These are phyloP conservation scores for Mycena vulgaris DNA, from an alignment of 768 basidiomycete species.

Conservation along the genomic window DNA sequence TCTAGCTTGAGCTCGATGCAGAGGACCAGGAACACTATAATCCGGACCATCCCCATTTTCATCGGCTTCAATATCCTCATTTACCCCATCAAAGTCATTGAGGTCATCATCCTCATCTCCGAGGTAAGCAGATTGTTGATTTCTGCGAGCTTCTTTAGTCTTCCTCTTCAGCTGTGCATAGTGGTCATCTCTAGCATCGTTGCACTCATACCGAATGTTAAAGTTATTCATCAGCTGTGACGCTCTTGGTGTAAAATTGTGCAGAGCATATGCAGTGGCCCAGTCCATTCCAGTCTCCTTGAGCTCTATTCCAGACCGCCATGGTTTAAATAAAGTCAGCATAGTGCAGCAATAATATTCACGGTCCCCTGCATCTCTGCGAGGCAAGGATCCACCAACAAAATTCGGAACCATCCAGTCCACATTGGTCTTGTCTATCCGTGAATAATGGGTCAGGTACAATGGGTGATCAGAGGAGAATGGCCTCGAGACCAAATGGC, in stretches of 20 bases:
- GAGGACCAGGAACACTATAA: too few species aligned
- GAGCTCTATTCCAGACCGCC: slow-evolving; percentile 33
- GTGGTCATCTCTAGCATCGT: slow-evolving; percentile 48
- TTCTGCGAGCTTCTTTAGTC: neutral
- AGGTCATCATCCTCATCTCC: neutral
- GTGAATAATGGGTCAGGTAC: neutral
- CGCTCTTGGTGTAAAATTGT: neutral
- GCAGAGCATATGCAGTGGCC: neutral
- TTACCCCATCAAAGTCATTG: neutral
- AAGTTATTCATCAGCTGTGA: slow-evolving; percentile 24
- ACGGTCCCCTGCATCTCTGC: slow-evolving; percentile 48
- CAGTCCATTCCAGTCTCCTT: too few species aligned
- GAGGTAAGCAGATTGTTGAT: neutral
- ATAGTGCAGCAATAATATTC: slow-evolving; percentile 45
- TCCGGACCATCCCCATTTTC: too few species aligned
- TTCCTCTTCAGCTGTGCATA: slow-evolving; percentile 8
- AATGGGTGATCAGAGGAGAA: neutral
- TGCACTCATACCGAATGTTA: neutral
- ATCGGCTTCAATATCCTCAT: neutral
- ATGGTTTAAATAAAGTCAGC: slow-evolving; percentile 45
- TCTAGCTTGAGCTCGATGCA: too few species aligned
- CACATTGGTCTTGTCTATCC: neutral
- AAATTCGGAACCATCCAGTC: slow-evolving; percentile 44
- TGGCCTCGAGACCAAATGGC: neutral
- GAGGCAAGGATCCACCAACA: slow-evolving; percentile 48